phyloP scores from a whole-genome alignment of 768 basidiomycete genomes.

The Hygrophorus pudorinus region DNA sequence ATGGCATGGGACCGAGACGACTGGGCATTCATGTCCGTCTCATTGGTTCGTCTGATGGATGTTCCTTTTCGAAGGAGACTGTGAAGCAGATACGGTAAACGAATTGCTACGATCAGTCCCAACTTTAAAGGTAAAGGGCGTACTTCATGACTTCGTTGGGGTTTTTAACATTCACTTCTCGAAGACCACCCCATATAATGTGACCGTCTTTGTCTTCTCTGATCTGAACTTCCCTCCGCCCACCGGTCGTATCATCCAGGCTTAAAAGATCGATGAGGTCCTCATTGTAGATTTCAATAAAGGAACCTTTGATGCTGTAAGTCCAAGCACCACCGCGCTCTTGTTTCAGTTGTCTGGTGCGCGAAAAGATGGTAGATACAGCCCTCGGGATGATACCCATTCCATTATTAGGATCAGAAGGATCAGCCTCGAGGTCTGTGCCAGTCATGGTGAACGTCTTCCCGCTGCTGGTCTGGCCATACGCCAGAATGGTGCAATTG shows the following conservation, averaged over 20 bases:
- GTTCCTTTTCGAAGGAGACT: slow-evolving; percentile 87
- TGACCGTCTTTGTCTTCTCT: slow-evolving; percentile 94
- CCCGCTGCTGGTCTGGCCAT: slow-evolving; percentile 94
- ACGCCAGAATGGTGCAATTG: slow-evolving; percentile 96
- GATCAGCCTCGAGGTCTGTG: slow-evolving; percentile 80
- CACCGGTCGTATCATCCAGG: slow-evolving; percentile 55
- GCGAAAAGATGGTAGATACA: slow-evolving; percentile 78
- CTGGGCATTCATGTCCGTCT: slow-evolving; percentile 98
- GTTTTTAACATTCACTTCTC: slow-evolving; percentile 83
- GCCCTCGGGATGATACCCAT: slow-evolving; percentile 97
- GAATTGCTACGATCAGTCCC: slow-evolving; percentile 6
- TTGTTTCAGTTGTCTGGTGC: slow-evolving; percentile 66
- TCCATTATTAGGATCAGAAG: slow-evolving; percentile 67
- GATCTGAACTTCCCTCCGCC: slow-evolving; percentile 82
- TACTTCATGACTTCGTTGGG: slow-evolving; percentile 87
- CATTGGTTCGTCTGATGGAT: slow-evolving; percentile 85
- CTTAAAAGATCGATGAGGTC: slow-evolving; percentile 93
- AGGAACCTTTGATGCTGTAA: slow-evolving; percentile 77
- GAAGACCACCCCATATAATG: slow-evolving; percentile 94
- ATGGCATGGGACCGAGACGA: slow-evolving; percentile 98
- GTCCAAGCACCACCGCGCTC: slow-evolving; percentile 70
- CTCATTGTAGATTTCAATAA: slow-evolving; percentile 98
- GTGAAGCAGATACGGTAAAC: slow-evolving; percentile 15
- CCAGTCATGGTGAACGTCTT: slow-evolving; percentile 99
- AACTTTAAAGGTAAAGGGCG: slow-evolving; percentile 24